Percentiles rank a stretch among this genome's conserved stretches.
Conservation (phyloP, 2,329 filamentous ascomycete genomes). For the Trichoderma lentiforme region DNA sequence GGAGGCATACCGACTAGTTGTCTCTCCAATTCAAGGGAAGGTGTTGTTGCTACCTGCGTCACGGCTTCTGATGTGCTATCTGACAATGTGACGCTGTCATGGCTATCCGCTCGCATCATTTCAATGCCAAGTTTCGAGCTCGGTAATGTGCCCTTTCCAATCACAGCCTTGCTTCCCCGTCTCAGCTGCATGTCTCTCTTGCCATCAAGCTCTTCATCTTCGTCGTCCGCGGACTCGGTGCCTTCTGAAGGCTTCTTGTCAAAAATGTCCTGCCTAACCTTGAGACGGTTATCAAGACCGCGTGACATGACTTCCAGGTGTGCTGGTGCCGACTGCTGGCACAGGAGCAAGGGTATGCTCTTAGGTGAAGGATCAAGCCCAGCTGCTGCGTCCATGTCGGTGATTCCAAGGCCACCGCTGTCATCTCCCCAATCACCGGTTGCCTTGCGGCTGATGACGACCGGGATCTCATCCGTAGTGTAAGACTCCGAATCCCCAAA, state of each 20-base stretch:
- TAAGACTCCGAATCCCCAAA: slow-evolving; percentile 83
- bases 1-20: slow-evolving; percentile 28
- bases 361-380: slow-evolving; percentile 36
- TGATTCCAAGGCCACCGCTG: slow-evolving; percentile 72
- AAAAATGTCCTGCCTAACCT: slow-evolving; percentile 68
- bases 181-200: slow-evolving; percentile 46
- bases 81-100: slow-evolving; percentile 68
- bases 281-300: slow-evolving; percentile 67
- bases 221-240: slow-evolving; percentile 85
- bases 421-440: slow-evolving; percentile 81
- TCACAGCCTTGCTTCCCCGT: slow-evolving; percentile 36
- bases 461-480: slow-evolving; percentile 72
- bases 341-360: slow-evolving; percentile 52
- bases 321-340: slow-evolving; percentile 62
- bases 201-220: slow-evolving; percentile 81
- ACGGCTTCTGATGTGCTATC: slow-evolving; percentile 50
- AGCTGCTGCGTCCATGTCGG: slow-evolving; percentile 52
- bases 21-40: slow-evolving; percentile 40
- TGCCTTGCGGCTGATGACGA: slow-evolving; percentile 69
- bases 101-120: slow-evolving; percentile 96
- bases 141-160: slow-evolving; percentile 56
- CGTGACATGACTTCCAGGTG: slow-evolving; percentile 56
- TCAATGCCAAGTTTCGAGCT: slow-evolving; percentile 91
- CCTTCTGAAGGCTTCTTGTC: slow-evolving; percentile 72
- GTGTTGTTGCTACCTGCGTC: slow-evolving; percentile 50